Percentiles rank a stretch among this genome's conserved stretches.
Conservation (phyloP, 768 basidiomycete genomes). For the Mycena vulgaris region DNA sequence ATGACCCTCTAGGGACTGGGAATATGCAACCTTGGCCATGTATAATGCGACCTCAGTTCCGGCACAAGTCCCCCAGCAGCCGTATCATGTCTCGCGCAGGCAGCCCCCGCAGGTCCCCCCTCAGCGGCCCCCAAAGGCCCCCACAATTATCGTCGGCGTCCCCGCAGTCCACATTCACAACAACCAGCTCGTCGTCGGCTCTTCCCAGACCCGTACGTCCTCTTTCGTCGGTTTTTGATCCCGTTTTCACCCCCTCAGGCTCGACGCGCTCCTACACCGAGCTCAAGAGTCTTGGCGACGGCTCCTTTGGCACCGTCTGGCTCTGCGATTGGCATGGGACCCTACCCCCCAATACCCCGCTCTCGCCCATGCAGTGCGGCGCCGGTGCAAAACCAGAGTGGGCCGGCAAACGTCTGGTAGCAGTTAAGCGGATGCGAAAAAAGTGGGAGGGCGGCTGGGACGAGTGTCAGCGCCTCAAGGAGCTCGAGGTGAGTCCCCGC, state of each 20-base stretch:
- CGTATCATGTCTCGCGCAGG: slow-evolving; percentile 40
- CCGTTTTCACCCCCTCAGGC: slow-evolving; percentile 51
- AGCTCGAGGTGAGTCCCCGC: slow-evolving; percentile 83
- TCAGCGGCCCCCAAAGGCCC: slow-evolving; percentile 63
- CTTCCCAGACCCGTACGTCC: slow-evolving; percentile 77
- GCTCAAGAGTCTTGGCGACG: slow-evolving; percentile 97
- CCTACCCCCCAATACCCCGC: slow-evolving; percentile 89
- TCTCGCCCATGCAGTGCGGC: slow-evolving; percentile 97
- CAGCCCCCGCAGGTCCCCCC: slow-evolving; percentile 48
- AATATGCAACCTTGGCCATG: slow-evolving; percentile 26
- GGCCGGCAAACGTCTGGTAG: slow-evolving; percentile 94
- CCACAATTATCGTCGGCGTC: slow-evolving; percentile 78
- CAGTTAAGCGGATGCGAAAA: slow-evolving; percentile 98
- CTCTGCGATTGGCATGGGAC: slow-evolving; percentile 99
- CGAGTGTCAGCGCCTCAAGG: slow-evolving; percentile 95
- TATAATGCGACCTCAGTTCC: slow-evolving; percentile 48
- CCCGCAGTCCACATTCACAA: slow-evolving; percentile 83
- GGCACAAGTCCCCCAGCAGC: slow-evolving; percentile 50
- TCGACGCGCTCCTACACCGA: slow-evolving; percentile 93
- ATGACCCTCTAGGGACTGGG: slow-evolving; percentile 5
- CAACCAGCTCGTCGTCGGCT: slow-evolving; percentile 81
- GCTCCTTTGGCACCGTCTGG: slow-evolving; percentile 98
- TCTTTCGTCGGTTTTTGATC: slow-evolving; percentile 23
- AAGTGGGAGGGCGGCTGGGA: slow-evolving; percentile 99
- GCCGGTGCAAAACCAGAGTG: slow-evolving; percentile 95